Base-by-base conservation (phyloP, 2,329 filamentous ascomycete species). In the Magnaporthiopsis poae region DNA sequence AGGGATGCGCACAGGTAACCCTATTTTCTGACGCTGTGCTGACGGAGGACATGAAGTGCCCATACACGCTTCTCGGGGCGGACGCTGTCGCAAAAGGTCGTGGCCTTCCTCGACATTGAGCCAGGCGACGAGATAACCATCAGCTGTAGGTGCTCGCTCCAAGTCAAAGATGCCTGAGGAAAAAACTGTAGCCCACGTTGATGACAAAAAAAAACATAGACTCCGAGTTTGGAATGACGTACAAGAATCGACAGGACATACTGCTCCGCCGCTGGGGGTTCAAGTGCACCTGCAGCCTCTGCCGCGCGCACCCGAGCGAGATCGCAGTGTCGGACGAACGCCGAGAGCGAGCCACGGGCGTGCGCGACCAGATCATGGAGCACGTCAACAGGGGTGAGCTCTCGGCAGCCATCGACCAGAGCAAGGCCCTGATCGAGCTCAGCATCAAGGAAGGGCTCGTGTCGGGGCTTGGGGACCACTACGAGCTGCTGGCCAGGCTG, bases 81-180 rank as follows among this genome's bases (percentile, higher is more conserved):
- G 2, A 69, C 70, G 2, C 67, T 75, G 63, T 67, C 68, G 59
- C 72, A 72, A 68, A 67, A 64, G 0, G 67, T 71, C 35, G 68
- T 64, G 11, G 72, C 74, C 13, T 69, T 69, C 11, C 71, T 68
- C 21, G 71, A 73, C 66, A 75, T 75, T 31, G 31, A 69, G 7
- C 61, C 68, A 0, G 71, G 71, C 56, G 73, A 75, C n/a, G 73
- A 74, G 66, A 69, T 74, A n/a, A 74, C 73, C 13, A 68, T 75
- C n/a, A 74, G 70, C 68, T 74, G 74, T 74, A 68, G 25, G 70
- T 68, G 31, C 56, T 18, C 5, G 2, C 2, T 2, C 15, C 11
- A 1, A 18, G 39, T 18, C 39, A 5, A 46, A 18, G 27, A 21
- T 31, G 59, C 18, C 15, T 15, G 11, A 13, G 31, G 31, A 5